Evolutionary conservation across 2,329 filamentous ascomycete genomes (phyloP), one percentile per base, ranked within the genome.

Genomic region (Coniochaeta sp.): DNA sequence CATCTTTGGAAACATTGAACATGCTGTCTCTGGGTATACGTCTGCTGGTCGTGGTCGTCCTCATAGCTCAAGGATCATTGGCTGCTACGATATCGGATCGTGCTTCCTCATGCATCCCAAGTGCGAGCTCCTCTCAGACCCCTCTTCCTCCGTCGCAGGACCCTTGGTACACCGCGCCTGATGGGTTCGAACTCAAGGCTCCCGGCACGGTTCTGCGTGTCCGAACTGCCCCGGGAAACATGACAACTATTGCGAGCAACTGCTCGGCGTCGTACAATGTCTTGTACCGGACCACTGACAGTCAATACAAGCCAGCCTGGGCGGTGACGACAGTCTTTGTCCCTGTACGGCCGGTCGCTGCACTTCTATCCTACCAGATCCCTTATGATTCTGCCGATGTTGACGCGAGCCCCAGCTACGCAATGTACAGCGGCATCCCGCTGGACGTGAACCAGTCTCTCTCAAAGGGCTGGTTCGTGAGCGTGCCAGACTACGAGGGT

Each of bases 401-500:
- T 1, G 71, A 80, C 24, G 71, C 67, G 2, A 70, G 69, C 62
- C 77, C 68, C 38, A 76, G 70, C 22, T 78, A 75, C 58, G 64
- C 68, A 2, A 64, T 74, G 19, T 64, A 67, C 65, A 55, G 59
- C 60, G 58, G 60, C 12, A 63, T 63, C 62, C 67, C 14, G 16
- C 67, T 70, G 55, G 71, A 73, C 57, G 64, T 72, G 11, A 50
- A 66, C 17, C 60, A 67, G 28, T 70, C 77, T 5, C 71, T 80
- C 4, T 67, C 67, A 5, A 62, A 69, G 65, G 76, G 76, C 7
- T 79, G 75, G 75, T 71, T 71, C n/a, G 71, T 82, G 33, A 76
- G 70, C 7, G 68, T 75, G 1, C 77, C 79, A 0, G 79, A 82
- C 63, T 77, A 76, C 50, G 76, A 80, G 57, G 77, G 77, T 0